A percentile compares a stretch with the other conserved stretches of the same genome.
Evolutionary conservation across 225 moss, liverwort and hornwort species (phyloP).

Genomic region (Pleurozium schreberi): DNA sequence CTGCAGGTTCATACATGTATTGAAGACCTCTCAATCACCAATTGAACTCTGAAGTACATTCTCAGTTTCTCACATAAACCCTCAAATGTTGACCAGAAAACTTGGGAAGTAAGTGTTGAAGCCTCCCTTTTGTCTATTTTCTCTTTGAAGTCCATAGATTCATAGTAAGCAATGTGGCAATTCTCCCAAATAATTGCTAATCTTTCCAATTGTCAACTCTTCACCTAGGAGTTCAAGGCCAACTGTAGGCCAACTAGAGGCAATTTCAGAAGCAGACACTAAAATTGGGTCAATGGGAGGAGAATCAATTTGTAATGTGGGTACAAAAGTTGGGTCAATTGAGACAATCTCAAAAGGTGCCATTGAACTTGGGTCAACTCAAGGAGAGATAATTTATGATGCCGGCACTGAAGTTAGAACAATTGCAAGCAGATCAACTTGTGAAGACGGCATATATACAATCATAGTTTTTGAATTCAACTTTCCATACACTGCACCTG

Average conservation of each 20-base stretch:
- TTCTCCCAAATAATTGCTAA: neutral
- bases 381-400: neutral
- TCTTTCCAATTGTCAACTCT: neutral
- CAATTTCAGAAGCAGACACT: fast-evolving
- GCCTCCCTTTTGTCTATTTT: neutral
- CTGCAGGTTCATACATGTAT: fast-evolving
- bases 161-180: neutral
- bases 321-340: too few relatives aligned
- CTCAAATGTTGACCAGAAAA: neutral
- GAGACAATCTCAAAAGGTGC: fast-evolving
- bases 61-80: neutral
- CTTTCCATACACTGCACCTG: neutral
- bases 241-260: neutral
- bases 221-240: too few relatives aligned
- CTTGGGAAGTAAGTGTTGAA: neutral
- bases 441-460: neutral
- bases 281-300: neutral
- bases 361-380: neutral
- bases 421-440: fast-evolving
- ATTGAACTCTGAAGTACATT: neutral
- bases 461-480: neutral
- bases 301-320: too few relatives aligned
- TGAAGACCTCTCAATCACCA: neutral
- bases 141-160: neutral
- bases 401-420: neutral